Conservation (phyloP, 768 basidiomycete species). For the Agaricus bisporus region DNA sequence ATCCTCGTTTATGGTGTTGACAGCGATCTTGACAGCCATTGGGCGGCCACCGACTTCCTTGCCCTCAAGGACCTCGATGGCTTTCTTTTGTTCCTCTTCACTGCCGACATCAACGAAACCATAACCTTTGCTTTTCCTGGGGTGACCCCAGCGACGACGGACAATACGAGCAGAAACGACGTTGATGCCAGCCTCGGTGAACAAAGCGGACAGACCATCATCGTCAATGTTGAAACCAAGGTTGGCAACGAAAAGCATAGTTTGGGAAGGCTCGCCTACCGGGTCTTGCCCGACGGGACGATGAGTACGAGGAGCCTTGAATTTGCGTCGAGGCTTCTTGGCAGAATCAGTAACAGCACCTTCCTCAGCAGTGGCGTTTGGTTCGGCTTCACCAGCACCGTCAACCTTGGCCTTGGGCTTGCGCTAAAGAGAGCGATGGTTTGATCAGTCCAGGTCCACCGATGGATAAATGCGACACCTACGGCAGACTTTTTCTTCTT, state of each 20-base stretch:
- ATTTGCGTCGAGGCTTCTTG: conserved; percentile 58
- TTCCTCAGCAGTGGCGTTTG: conserved; percentile 26
- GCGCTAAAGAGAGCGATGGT: conserved; percentile 34
- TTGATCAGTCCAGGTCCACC: conserved; percentile 9
- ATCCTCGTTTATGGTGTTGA: conserved; percentile 70
- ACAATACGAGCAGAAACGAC: conserved; percentile 89
- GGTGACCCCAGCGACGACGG: conserved; percentile 74
- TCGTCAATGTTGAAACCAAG: conserved; percentile 94
- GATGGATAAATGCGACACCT: conserved; percentile 22
- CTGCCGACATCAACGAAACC: conserved; percentile 94
- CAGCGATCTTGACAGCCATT: conserved; percentile 93
- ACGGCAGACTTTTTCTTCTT: conserved; percentile 75
- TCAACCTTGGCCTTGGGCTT: conserved; percentile 47
- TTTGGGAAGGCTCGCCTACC: conserved; percentile 82
- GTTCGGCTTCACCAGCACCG: conserved; percentile 24
- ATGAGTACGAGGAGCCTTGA: conserved; percentile 47
- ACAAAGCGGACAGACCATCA: conserved; percentile 69
- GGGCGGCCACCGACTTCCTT: conserved; percentile 81
- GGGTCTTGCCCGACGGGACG: conserved; percentile 82
- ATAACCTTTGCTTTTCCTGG: conserved; percentile 91
- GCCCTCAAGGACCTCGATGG: conserved; percentile 79
- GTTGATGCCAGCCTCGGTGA: conserved; percentile 79
- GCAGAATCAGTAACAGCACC: conserved; percentile 32
- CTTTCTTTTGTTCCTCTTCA: conserved; percentile 88
- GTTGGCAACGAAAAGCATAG: conserved; percentile 93